phyloP scores from a whole-genome alignment of 169 alveolate species.

The Eimeria praecox region DNA sequence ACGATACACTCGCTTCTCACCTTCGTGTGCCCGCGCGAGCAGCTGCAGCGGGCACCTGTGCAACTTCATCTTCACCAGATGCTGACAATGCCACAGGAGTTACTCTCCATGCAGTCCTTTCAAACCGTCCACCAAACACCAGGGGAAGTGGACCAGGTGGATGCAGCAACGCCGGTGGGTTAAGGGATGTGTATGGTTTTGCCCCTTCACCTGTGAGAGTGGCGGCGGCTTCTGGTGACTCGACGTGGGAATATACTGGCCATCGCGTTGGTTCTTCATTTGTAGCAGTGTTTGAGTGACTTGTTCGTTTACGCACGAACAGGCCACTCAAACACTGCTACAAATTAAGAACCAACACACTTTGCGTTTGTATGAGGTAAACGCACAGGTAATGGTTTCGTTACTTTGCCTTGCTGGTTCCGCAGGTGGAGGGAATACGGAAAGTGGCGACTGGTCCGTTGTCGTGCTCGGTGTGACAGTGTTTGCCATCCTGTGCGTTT shows the following conservation, averaged over 20 bases:
- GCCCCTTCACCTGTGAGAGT: background rate
- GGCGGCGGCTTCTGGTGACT: background rate
- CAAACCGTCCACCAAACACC: conserved; percentile 41
- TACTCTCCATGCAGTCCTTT: conserved; percentile 68
- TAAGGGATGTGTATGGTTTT: background rate
- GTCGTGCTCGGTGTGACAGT: conserved; percentile 69
- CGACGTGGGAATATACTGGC: background rate
- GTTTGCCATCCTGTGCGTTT: conserved; percentile 65
- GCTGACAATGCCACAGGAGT: conserved; percentile 10
- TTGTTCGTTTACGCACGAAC: background rate
- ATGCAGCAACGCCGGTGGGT: conserved; percentile 43
- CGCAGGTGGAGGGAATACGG: conserved; percentile 48
- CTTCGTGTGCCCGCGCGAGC: conserved; percentile 63
- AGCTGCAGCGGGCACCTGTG: conserved; percentile 64
- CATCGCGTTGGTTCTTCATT: background rate
- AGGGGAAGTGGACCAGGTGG: conserved; percentile 22
- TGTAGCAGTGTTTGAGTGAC: background rate
- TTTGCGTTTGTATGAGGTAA: background rate
- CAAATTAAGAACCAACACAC: no score
- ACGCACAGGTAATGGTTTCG: background rate
- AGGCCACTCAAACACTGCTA: background rate
- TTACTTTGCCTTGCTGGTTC: background rate
- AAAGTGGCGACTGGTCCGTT: conserved; percentile 62
- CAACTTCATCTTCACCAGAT: conserved; percentile 46
- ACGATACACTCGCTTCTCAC: conserved; percentile 55